These are phyloP conservation scores for Ophioceras dolichostomum DNA, from an alignment of 2,329 filamentous ascomycete species.

Conservation along the genomic window DNA sequence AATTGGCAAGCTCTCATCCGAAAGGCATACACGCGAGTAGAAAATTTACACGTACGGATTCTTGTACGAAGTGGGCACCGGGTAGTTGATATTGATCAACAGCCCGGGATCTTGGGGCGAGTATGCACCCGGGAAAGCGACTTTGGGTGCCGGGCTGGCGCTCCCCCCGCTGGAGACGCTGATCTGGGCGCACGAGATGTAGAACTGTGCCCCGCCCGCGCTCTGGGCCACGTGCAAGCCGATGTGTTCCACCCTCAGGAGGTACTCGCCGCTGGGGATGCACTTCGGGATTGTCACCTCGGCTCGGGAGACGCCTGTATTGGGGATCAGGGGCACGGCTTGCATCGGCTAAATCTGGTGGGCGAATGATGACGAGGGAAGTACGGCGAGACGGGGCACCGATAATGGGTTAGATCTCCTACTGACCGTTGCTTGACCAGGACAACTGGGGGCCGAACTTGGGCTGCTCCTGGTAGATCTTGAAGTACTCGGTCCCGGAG, in stretches of 20 bases:
- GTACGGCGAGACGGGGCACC: too few species aligned
- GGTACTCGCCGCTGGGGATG: constrained; percentile 17
- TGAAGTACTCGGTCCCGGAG: constrained; percentile 22
- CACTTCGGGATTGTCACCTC: constrained; percentile 15
- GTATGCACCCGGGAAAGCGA: constrained; percentile 12
- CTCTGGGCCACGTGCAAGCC: constrained; percentile 14
- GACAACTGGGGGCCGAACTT: constrained; percentile 10
- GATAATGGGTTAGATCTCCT: too few species aligned
- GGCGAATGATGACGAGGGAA: too few species aligned
- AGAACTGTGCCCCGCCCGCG: constrained; percentile 15
- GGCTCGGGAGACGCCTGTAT: background rate
- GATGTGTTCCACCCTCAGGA: constrained; percentile 17
- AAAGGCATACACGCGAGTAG: background rate
- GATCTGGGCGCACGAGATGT: constrained; percentile 15
- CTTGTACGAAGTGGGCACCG: constrained; percentile 10
- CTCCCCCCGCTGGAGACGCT: constrained; percentile 14
- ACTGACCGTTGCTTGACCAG: constrained; percentile 9
- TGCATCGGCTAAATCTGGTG: too few species aligned
- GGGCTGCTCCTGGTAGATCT: constrained; percentile 21
- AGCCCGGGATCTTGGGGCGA: constrained; percentile 11
- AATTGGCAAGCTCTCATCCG: background rate
- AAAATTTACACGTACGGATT: constrained; percentile 6
- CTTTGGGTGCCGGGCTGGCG: constrained; percentile 5
- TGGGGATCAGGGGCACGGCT: background rate
- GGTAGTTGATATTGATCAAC: constrained; percentile 14